These are phyloP conservation scores for Populus trichocarpa DNA, from an alignment of 441 rosid species.

Conservation along the genomic window DNA sequence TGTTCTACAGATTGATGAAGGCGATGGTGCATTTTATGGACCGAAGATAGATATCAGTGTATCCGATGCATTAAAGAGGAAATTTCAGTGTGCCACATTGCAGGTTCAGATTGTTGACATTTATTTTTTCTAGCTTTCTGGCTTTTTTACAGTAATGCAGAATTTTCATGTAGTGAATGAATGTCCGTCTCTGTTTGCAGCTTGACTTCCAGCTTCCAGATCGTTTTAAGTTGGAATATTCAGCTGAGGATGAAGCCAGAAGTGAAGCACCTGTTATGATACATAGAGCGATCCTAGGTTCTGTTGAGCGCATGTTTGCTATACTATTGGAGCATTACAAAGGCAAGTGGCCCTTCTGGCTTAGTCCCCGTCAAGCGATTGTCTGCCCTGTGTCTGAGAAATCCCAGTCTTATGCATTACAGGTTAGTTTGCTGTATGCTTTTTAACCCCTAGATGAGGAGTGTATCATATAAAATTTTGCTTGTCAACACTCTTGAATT, in stretches of 20 bases:
- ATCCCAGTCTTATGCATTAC: slow-evolving; percentile 66
- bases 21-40: slow-evolving; percentile 98
- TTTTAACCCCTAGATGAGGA: slow-evolving; percentile 2
- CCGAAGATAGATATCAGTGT: slow-evolving; percentile 99
- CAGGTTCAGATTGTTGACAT: slow-evolving; percentile 48
- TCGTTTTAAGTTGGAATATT: slow-evolving; percentile 80
- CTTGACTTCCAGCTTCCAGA: slow-evolving; percentile 98
- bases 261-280: slow-evolving; percentile 87
- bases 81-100: slow-evolving; percentile 93
- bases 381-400: slow-evolving; percentile 96
- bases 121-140: slow-evolving; percentile 5
- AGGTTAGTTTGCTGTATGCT: slow-evolving; percentile 41
- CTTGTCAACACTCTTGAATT: slow-evolving; percentile 1
- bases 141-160: background rate
- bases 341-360: slow-evolving; percentile 99
- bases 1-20: slow-evolving; percentile 72
- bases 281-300: slow-evolving; percentile 95
- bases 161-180: slow-evolving; percentile 17
- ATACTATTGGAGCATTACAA: slow-evolving; percentile 95
- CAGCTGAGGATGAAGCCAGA: slow-evolving; percentile 90
- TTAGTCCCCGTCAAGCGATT: slow-evolving; percentile 98
- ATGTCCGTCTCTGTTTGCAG: slow-evolving; percentile 41
- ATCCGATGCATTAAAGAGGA: slow-evolving; percentile 92
- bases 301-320: slow-evolving; percentile 98
- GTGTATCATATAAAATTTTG: background rate